Evolutionary conservation across 805 yeast genomes (phyloP).

Genomic region (Saturnispora kantuleensis): DNA sequence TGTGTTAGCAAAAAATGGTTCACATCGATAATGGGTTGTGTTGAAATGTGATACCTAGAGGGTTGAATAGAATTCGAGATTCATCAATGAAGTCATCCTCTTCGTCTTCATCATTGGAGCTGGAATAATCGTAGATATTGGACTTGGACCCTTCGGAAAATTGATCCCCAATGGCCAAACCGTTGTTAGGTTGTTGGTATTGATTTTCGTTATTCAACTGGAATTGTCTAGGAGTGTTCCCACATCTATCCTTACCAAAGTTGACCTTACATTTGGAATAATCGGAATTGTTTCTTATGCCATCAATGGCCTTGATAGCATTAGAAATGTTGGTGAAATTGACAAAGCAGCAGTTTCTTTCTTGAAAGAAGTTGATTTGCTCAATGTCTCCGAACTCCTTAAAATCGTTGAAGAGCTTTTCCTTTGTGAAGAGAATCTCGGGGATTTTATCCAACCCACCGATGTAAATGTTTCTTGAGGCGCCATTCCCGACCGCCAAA

Average conservation of each 20-base stretch:
- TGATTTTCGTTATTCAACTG: constrained; percentile 10
- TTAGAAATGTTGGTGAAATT: constrained; percentile 85
- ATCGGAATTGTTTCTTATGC: constrained; percentile 66
- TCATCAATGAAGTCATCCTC: constrained; percentile 13
- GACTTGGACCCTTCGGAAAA: background rate
- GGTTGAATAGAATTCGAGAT: constrained; percentile 11
- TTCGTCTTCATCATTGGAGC: constrained; percentile 12
- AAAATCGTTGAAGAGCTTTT: constrained; percentile 61
- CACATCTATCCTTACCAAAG: constrained; percentile 93
- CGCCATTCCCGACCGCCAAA: constrained; percentile 87
- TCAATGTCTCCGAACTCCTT: constrained; percentile 87
- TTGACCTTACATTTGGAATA: constrained; percentile 70
- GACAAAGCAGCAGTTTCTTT: constrained; percentile 81
- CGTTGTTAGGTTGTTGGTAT: background rate
- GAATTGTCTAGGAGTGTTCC: constrained; percentile 80
- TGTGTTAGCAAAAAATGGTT: background rate
- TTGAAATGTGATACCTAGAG: constrained; percentile 13
- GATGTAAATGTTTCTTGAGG: constrained; percentile 84
- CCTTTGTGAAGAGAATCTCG: constrained; percentile 23
- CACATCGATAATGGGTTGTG: background rate
- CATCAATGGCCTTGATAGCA: constrained; percentile 88
- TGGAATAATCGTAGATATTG: constrained; percentile 16
- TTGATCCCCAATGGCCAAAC: background rate
- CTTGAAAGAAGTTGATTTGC: constrained; percentile 80
- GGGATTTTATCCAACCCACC: constrained; percentile 39